Evolutionary conservation across 371 early-diverging fungal species (phyloP).

Genomic region (Syncephalis fuscata): DNA sequence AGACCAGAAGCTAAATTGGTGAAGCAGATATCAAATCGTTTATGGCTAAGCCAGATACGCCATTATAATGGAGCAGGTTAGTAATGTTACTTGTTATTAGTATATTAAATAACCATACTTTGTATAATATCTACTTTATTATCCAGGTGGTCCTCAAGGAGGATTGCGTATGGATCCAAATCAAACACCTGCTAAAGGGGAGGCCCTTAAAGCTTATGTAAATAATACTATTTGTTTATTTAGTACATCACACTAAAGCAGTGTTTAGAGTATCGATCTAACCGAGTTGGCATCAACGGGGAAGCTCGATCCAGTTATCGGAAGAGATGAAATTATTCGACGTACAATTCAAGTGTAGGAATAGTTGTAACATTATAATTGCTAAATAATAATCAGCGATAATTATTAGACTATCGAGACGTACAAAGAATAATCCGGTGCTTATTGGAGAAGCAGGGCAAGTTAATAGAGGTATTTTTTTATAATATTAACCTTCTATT

Average conservation of each 20-base stretch:
- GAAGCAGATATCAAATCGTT: too few species aligned
- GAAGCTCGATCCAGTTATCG: slow-evolving; percentile 75
- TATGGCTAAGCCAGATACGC: too few species aligned
- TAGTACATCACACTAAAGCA: neutral
- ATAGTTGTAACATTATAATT: slow-evolving; percentile 1
- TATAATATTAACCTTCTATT: too few species aligned
- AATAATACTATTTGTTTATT: neutral
- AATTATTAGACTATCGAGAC: slow-evolving; percentile 26
- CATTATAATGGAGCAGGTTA: too few species aligned
- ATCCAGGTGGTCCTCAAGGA: neutral
- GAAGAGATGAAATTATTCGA: slow-evolving; percentile 75
- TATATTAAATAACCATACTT: too few species aligned
- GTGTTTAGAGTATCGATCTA: slow-evolving; percentile 29
- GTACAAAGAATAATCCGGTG: slow-evolving; percentile 87
- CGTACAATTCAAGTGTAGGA: slow-evolving; percentile 55
- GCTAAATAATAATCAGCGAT: neutral
- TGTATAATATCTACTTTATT: too few species aligned
- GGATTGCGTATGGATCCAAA: slow-evolving; percentile 1
- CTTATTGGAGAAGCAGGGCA: slow-evolving; percentile 67
- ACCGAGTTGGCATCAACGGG: slow-evolving; percentile 59
- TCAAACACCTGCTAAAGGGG: slow-evolving; percentile 2
- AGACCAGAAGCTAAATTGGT: too few species aligned
- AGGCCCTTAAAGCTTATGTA: slow-evolving; percentile 4
- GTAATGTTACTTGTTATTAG: too few species aligned
- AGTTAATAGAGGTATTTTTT: slow-evolving; percentile 2